Evolutionary conservation across 1,139 yeast species (phyloP).

Genomic region (Pichia norvegensis): DNA sequence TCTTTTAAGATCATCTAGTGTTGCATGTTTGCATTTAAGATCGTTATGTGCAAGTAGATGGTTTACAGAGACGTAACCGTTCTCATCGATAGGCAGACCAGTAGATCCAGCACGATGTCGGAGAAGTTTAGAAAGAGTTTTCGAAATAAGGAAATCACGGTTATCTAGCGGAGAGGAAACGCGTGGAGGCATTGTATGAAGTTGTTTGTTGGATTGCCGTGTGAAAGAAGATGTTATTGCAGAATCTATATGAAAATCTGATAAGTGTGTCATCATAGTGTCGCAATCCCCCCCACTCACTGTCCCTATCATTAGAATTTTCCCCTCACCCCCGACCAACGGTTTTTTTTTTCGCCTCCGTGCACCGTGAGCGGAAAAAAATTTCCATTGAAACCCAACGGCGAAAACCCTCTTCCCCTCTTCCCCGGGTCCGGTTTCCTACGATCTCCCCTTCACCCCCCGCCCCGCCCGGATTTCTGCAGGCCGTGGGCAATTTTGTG

Average conservation of each 20-base stretch:
- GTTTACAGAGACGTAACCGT: conserved; percentile 56
- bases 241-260: no score
- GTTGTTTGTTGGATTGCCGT: no score
- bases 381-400: no score
- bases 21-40: conserved; percentile 47
- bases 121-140: conserved; percentile 64
- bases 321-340: no score
- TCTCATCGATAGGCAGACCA: conserved; percentile 49
- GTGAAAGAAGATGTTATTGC: no score
- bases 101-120: conserved; percentile 83
- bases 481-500: neutral
- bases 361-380: no score
- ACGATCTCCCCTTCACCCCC: neutral
- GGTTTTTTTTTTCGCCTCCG: no score
- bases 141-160: conserved; percentile 45
- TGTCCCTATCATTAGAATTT: no score
- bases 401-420: no score
- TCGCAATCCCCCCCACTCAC: no score
- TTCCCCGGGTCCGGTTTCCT: neutral
- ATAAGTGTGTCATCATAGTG: no score
- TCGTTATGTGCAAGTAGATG: conserved; percentile 51
- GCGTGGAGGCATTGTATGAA: no score
- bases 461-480: neutral
- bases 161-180: neutral
- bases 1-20: conserved; percentile 48